These are phyloP conservation scores for Calocybe gangraenosa DNA, from an alignment of 768 basidiomycete species.

Conservation along the genomic window DNA sequence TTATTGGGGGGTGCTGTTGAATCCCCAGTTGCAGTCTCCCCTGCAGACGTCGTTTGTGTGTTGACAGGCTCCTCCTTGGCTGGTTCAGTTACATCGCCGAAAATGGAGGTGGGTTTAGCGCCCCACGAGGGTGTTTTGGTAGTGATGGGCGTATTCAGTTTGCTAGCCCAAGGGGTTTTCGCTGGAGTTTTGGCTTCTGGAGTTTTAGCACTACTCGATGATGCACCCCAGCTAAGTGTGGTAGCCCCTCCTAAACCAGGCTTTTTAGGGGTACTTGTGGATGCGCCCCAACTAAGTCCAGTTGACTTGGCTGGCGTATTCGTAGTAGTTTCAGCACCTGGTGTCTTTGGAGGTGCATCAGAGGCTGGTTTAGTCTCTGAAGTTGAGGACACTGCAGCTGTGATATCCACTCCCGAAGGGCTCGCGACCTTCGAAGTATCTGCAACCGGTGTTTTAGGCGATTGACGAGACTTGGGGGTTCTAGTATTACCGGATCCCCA, in stretches of 20 bases:
- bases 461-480: conserved; percentile 13
- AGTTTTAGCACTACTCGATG: conserved; percentile 8
- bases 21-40: no score
- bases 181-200: conserved; percentile 1
- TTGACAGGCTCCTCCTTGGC: conserved; percentile 2
- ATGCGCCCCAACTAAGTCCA: conserved; percentile 7
- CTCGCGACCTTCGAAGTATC: conserved; percentile 7
- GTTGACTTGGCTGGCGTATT: conserved; percentile 2
- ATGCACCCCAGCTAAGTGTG: conserved; percentile 7
- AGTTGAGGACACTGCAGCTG: background rate
- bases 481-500: conserved; percentile 12
- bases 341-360: conserved; percentile 10
- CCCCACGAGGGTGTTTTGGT: conserved; percentile 13
- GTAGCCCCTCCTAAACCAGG: conserved; percentile 9
- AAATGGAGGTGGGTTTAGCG: conserved; percentile 3
- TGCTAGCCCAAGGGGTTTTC: conserved; percentile 11
- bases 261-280: conserved; percentile 6
- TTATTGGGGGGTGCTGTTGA: no score
- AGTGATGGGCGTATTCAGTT: conserved; percentile 9
- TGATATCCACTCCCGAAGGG: background rate
- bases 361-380: conserved; percentile 7
- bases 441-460: conserved; percentile 9
- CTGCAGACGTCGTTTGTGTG: no score
- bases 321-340: conserved; percentile 1
- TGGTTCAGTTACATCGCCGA: background rate